A percentile compares a stretch with the other conserved stretches of the same genome.
Conservation (phyloP, 148 eudicot genomes). For the Nyssa sinensis region DNA sequence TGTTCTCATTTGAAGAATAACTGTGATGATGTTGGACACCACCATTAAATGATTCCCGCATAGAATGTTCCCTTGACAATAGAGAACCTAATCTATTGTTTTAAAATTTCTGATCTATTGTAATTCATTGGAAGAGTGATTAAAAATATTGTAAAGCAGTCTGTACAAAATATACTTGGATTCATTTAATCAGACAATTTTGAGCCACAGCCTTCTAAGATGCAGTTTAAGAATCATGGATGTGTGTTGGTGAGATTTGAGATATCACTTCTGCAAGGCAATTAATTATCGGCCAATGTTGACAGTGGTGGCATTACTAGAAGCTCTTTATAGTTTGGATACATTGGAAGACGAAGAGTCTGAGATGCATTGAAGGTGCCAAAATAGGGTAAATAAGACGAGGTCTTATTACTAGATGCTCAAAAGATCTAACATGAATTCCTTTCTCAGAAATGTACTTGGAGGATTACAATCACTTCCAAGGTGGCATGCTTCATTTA, state of each 20-base stretch:
- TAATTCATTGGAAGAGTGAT: neutral
- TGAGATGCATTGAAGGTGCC: neutral
- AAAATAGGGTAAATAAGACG: neutral
- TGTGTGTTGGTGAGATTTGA: neutral
- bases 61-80: neutral
- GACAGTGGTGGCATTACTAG: neutral
- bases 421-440: neutral
- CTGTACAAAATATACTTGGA: neutral
- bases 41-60: slow-evolving; percentile 1
- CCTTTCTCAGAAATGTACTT: no score
- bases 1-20: neutral
- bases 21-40: neutral
- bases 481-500: neutral
- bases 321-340: neutral
- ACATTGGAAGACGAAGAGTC: neutral
- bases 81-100: neutral
- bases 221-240: neutral
- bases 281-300: neutral
- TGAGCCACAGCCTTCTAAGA: neutral
- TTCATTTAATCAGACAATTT: neutral
- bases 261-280: neutral
- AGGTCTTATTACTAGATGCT: neutral
- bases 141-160: neutral
- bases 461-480: no score
- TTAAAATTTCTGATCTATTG: neutral